A percentile compares a stretch with the other conserved stretches of the same genome.
Evolutionary conservation across 2,329 filamentous ascomycete genomes (phyloP).

Genomic region (Colletotrichum ledebouriae): DNA sequence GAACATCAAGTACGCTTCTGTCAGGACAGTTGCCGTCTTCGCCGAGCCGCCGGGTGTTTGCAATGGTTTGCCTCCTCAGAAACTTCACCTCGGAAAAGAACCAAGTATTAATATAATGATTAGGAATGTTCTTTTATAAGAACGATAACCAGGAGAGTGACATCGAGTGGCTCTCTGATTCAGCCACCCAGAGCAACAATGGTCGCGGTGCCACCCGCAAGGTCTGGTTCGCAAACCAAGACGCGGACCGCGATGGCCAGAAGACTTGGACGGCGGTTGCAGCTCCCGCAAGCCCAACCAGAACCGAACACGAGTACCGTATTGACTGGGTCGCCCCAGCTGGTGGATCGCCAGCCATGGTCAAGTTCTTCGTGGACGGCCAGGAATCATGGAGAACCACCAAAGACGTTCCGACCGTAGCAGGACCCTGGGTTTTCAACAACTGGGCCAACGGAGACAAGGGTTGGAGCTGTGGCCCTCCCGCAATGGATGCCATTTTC

Average conservation of each 20-base stretch:
- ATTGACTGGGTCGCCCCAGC: conserved; percentile 47
- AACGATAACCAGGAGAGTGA: conserved; percentile 49
- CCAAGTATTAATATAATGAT: background rate
- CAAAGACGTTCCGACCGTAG: conserved; percentile 45
- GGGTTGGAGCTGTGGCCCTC: conserved; percentile 49
- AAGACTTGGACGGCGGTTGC: conserved; percentile 35
- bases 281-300: conserved; percentile 45
- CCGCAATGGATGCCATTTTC: conserved; percentile 44
- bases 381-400: conserved; percentile 45
- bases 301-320: conserved; percentile 50
- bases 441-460: conserved; percentile 51
- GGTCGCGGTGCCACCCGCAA: conserved; percentile 41
- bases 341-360: conserved; percentile 40
- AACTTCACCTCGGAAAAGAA: no score
- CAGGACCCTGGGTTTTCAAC: conserved; percentile 50
- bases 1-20: conserved; percentile 50
- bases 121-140: conserved; percentile 51
- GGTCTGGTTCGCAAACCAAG: conserved; percentile 51
- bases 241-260: conserved; percentile 41
- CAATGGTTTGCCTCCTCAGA: conserved; percentile 45
- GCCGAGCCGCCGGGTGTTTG: conserved; percentile 49
- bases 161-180: conserved; percentile 51
- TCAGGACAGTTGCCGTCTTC: conserved; percentile 48
- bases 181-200: conserved; percentile 45
- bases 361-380: conserved; percentile 48